Conservation (phyloP, 1,284 basidiomycete genomes). For the Cutaneotrichosporon cutaneum region DNA sequence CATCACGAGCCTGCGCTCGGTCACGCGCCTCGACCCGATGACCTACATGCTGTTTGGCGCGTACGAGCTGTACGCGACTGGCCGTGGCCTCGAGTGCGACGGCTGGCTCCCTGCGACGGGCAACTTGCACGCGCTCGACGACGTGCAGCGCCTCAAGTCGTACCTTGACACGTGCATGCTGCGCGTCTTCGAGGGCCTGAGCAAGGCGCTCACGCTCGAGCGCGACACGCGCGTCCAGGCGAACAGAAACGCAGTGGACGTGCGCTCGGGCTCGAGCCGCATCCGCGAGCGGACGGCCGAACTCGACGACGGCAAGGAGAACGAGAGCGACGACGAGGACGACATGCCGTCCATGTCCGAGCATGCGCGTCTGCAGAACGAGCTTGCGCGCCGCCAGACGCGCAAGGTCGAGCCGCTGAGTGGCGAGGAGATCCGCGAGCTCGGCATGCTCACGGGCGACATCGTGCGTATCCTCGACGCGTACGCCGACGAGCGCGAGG, state of each 20-base stretch:
- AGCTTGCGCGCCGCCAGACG: constrained; percentile 16
- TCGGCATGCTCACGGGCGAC: constrained; percentile 70
- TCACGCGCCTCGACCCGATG: constrained; percentile 85
- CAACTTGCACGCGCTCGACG: constrained; percentile 72
- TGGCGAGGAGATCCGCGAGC: constrained; percentile 66
- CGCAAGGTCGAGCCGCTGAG: constrained; percentile 57
- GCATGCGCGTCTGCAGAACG: constrained; percentile 16
- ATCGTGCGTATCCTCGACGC: constrained; percentile 65
- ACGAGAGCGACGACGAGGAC: constrained; percentile 62
- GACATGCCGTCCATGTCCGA: constrained; percentile 32
- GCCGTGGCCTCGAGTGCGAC: constrained; percentile 78
- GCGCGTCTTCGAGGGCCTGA: constrained; percentile 86
- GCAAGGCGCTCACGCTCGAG: constrained; percentile 42
- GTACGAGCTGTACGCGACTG: constrained; percentile 67
- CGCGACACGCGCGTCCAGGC: constrained; percentile 34
- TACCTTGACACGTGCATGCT: constrained; percentile 83
- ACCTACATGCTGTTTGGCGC: constrained; percentile 92
- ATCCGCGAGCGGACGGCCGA: constrained; percentile 30
- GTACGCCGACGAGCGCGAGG: constrained; percentile 47
- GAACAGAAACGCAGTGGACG: constrained; percentile 22
- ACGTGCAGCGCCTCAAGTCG: constrained; percentile 77
- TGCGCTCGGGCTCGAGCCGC: constrained; percentile 22
- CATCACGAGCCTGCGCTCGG: constrained; percentile 62
- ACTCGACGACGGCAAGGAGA: constrained; percentile 51
- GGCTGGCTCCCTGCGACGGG: constrained; percentile 87